Conservation (phyloP, 2,329 filamentous ascomycete genomes). For the Fusarium humuli region DNA sequence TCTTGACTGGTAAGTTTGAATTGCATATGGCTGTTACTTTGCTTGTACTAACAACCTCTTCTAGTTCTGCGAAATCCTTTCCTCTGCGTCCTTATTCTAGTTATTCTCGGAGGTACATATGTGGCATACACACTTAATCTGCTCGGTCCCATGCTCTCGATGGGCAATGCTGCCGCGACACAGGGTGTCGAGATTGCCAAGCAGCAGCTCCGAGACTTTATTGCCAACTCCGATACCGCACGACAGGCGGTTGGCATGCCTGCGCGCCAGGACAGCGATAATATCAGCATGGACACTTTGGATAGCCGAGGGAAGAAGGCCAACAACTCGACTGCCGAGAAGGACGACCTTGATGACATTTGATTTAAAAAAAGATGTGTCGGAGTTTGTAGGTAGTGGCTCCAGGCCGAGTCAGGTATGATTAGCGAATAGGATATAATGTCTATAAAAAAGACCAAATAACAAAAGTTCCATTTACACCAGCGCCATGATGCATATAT, state of each 20-base stretch:
- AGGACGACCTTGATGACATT: constrained; percentile 69
- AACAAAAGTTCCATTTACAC: constrained; percentile 13
- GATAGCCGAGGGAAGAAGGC: constrained; percentile 68
- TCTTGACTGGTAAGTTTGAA: constrained; percentile 80
- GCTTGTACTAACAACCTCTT: constrained; percentile 18
- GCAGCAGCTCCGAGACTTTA: constrained; percentile 88
- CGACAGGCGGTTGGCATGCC: constrained; percentile 85
- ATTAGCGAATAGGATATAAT: constrained; percentile 49
- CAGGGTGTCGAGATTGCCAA: constrained; percentile 94
- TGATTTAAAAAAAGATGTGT: constrained; percentile 58
- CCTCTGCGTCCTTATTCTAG: constrained; percentile 88
- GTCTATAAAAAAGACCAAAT: constrained; percentile 35
- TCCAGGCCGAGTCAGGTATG: constrained; percentile 30
- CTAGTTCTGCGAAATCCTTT: constrained; percentile 92
- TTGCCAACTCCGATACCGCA: constrained; percentile 87
- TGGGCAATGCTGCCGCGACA: constrained; percentile 87
- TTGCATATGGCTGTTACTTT: background rate
- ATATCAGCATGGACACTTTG: constrained; percentile 69
- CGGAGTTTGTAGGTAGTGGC: constrained; percentile 27
- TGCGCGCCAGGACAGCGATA: constrained; percentile 57
- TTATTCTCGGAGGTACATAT: constrained; percentile 82
- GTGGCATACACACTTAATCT: constrained; percentile 94
- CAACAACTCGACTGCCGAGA: constrained; percentile 50
- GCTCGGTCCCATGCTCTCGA: constrained; percentile 94
- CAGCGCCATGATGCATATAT: background rate